phyloP scores from a whole-genome alignment of 768 basidiomycete genomes.

The Mycena floridula region DNA sequence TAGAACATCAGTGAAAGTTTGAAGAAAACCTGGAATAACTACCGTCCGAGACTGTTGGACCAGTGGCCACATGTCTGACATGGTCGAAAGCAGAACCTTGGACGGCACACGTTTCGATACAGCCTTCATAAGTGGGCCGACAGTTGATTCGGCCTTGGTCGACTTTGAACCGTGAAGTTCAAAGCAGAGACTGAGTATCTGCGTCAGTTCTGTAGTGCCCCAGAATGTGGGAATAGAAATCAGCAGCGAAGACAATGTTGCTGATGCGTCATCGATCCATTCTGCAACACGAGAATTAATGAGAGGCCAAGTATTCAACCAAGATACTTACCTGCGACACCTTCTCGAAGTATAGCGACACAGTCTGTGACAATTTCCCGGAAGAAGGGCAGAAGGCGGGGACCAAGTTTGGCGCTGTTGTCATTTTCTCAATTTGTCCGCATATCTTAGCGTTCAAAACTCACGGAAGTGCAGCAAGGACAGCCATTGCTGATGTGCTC shows the following conservation, averaged over 20 bases:
- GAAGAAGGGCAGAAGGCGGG: slow-evolving; percentile 85
- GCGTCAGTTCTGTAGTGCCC: slow-evolving; percentile 50
- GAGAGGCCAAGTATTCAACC: slow-evolving; percentile 1
- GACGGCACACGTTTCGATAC: slow-evolving; percentile 67
- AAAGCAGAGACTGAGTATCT: slow-evolving; percentile 52
- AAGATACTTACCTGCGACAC: slow-evolving; percentile 30
- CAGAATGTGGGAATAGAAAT: slow-evolving; percentile 80
- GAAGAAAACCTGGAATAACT: slow-evolving; percentile 21
- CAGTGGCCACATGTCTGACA: slow-evolving; percentile 52
- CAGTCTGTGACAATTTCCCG: slow-evolving; percentile 61
- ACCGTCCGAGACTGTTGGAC: slow-evolving; percentile 24
- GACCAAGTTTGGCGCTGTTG: slow-evolving; percentile 67
- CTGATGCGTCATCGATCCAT: slow-evolving; percentile 27
- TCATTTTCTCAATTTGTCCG: no score
- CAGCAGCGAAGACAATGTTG: slow-evolving; percentile 64
- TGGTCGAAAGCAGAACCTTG: slow-evolving; percentile 58
- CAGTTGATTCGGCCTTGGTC: slow-evolving; percentile 23
- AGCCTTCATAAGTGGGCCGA: slow-evolving; percentile 50
- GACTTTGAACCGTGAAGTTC: slow-evolving; percentile 29
- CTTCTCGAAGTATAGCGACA: slow-evolving; percentile 39
- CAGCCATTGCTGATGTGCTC: slow-evolving; percentile 39
- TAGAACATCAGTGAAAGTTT: not conserved
- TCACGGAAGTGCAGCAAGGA: slow-evolving; percentile 59
- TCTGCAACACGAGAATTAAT: slow-evolving; percentile 16
- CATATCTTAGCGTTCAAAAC: slow-evolving; percentile 18